Percentiles rank a stretch among this genome's conserved stretches.
phyloP scores from a whole-genome alignment of 106 monocot species.

The Dioscorea zingiberensis region DNA sequence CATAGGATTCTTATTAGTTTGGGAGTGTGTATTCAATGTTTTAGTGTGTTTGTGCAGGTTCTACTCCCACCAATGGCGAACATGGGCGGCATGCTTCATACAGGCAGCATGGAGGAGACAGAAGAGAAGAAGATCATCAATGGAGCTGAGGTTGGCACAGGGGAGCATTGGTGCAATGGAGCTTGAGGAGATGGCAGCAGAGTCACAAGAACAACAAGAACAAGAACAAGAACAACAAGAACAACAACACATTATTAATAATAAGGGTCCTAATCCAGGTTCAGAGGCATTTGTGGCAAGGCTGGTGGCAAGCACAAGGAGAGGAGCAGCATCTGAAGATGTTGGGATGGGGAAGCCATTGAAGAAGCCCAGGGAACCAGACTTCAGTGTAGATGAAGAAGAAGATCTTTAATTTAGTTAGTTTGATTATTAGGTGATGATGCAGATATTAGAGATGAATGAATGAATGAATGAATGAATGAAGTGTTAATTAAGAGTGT shows the following conservation, averaged over 20 bases:
- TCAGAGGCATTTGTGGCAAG: slow-evolving; percentile 13
- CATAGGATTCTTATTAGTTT: not conserved
- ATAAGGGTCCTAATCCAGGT: not conserved
- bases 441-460: not conserved
- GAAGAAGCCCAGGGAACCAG: slow-evolving; percentile 6
- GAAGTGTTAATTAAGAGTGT: too few species aligned
- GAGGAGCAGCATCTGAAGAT: not conserved
- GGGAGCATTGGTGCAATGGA: not conserved
- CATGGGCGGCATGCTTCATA: slow-evolving; percentile 86
- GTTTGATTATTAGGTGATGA: too few species aligned
- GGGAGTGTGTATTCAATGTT: too few species aligned
- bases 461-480: too few species aligned
- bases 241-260: too few species aligned
- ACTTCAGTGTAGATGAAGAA: slow-evolving; percentile 3
- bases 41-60: slow-evolving; percentile 16
- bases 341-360: not conserved
- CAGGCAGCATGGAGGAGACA: slow-evolving; percentile 75
- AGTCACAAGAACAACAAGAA: too few species aligned
- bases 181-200: not conserved
- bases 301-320: slow-evolving; percentile 7
- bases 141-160: slow-evolving; percentile 24
- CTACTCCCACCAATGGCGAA: slow-evolving; percentile 85
- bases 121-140: slow-evolving; percentile 27
- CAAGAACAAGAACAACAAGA: too few species aligned
- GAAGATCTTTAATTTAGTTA: too few species aligned